These are phyloP conservation scores for Vitellaria paradoxa DNA, from an alignment of 179 eudicot genomes.

Conservation along the genomic window DNA sequence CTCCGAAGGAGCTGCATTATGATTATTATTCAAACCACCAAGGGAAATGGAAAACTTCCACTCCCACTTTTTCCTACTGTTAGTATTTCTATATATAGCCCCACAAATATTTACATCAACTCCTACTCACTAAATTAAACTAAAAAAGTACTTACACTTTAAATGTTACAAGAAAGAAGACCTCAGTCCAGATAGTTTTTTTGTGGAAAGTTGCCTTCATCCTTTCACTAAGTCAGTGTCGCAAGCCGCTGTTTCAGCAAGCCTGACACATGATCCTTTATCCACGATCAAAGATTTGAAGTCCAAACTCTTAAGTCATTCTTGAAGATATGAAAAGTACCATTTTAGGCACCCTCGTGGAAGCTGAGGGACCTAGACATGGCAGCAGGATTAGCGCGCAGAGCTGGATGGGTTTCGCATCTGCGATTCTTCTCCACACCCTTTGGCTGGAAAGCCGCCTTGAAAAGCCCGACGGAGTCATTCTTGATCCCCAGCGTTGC, in stretches of 20 bases:
- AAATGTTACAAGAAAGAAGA: constrained; percentile 4
- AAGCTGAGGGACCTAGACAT: constrained; percentile 61
- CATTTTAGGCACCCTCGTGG: constrained; percentile 49
- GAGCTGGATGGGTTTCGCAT: constrained; percentile 25
- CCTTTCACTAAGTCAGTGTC: background rate
- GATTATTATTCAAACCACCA: background rate
- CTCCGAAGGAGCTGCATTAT: background rate
- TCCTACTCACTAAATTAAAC: constrained; percentile 6
- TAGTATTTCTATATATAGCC: constrained; percentile 2
- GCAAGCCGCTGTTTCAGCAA: background rate
- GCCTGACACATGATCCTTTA: background rate
- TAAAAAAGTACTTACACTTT: too few species aligned
- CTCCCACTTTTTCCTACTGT: background rate
- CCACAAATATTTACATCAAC: constrained; percentile 19
- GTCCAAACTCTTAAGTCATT: background rate
- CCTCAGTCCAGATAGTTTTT: background rate
- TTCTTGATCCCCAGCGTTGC: constrained; percentile 71
- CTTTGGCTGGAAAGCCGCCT: constrained; percentile 50
- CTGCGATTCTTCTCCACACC: constrained; percentile 30
- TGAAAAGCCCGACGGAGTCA: constrained; percentile 49
- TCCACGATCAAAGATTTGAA: background rate
- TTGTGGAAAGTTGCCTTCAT: background rate
- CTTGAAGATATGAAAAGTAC: background rate
- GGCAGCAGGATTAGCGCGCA: constrained; percentile 78
- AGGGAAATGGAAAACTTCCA: background rate